Base-by-base conservation (phyloP, 495 filamentous ascomycete species). In the Penicillium pancosmium region DNA sequence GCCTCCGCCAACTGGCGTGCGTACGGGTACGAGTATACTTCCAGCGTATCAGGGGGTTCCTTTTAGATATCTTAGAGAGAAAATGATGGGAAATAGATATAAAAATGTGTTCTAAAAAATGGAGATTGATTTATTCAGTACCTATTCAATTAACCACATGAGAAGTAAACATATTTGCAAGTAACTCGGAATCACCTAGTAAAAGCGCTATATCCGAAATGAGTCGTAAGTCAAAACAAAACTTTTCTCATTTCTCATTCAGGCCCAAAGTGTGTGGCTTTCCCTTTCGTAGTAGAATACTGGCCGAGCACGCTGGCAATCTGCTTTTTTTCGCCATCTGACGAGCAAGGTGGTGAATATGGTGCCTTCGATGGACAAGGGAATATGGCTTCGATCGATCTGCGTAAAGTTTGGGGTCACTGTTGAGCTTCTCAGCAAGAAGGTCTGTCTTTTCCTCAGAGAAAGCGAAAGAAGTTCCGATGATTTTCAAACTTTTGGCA, bases 381-480 rank as follows among this genome's bases (percentile, higher is more conserved):
- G 65, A 57, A 47, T 68, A 69, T n/a, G 62, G 67, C 55, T 57
- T 46, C 3, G 62, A 67, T 2, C 64, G 62, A 60, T 71, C 61
- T 16, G 60, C 62, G 55, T 67, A 74, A n/a, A 74, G 40, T 8
- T 53, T 50, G 23, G 72, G 41, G 15, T 41, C 43, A 11, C 41
- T 23, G 3, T 25, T 27, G 11, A 69, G 54, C 40, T 47, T 50
- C 47, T 65, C 38, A 12, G 27, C 58, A 9, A 64, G 31, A 1
- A 44, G 35, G 2, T 61, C 44, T 1, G 70, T 73, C 12, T 59
- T 67, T 2, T 58, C 57, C 15, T 75, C 66, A 0, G 58, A 44
- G 54, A 75, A 75, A 3, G 60, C 60, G 52, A 67, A 75, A 0
- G 66, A 71, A 4, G 65, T 68, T 15, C 72, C 70, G 16, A 73